These are phyloP conservation scores for Helichrysum umbraculigerum DNA, from an alignment of 129 eudicot species.

Conservation along the genomic window DNA sequence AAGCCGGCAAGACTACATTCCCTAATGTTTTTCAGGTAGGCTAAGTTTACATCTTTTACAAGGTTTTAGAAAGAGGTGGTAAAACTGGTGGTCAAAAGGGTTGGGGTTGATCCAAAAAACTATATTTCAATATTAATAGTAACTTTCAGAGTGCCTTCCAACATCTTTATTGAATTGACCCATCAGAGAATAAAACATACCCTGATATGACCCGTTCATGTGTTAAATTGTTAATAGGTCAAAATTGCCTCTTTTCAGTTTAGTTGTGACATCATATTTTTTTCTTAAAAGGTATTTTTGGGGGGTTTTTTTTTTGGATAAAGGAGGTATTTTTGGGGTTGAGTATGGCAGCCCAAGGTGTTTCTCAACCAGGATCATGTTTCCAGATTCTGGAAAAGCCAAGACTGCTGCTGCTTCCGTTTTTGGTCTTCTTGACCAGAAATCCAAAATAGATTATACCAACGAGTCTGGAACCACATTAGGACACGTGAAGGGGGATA, in stretches of 20 bases:
- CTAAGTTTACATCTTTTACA: slow-evolving; percentile 19
- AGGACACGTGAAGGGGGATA: slow-evolving; percentile 29
- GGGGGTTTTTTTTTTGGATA: too few relatives aligned
- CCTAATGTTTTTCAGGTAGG: slow-evolving; percentile 60
- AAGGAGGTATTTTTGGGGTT: slow-evolving; percentile 33
- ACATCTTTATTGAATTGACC: too few relatives aligned
- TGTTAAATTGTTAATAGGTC: background rate
- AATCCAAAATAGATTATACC: slow-evolving; percentile 27
- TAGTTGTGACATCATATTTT: slow-evolving; percentile 33
- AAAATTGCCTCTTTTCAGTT: background rate
- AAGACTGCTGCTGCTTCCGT: slow-evolving; percentile 27
- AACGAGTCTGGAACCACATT: slow-evolving; percentile 31
- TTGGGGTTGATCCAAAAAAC: too few relatives aligned
- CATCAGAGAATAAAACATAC: too few relatives aligned
- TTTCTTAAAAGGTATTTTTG: too few relatives aligned
- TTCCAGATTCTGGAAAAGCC: slow-evolving; percentile 31
- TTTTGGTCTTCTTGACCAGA: slow-evolving; percentile 33
- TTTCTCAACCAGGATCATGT: slow-evolving; percentile 34
- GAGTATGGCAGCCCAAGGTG: slow-evolving; percentile 31
- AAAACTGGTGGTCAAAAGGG: too few relatives aligned
- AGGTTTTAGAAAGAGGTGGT: background rate
- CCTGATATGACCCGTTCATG: background rate
- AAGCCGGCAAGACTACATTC: slow-evolving; percentile 60
- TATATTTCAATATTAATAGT: too few relatives aligned
- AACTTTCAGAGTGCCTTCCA: too few relatives aligned